A percentile compares a stretch with the other conserved stretches of the same genome.
These are phyloP conservation scores for Leptographium wingfieldii DNA, from an alignment of 2,329 filamentous ascomycete species.

Conservation along the genomic window DNA sequence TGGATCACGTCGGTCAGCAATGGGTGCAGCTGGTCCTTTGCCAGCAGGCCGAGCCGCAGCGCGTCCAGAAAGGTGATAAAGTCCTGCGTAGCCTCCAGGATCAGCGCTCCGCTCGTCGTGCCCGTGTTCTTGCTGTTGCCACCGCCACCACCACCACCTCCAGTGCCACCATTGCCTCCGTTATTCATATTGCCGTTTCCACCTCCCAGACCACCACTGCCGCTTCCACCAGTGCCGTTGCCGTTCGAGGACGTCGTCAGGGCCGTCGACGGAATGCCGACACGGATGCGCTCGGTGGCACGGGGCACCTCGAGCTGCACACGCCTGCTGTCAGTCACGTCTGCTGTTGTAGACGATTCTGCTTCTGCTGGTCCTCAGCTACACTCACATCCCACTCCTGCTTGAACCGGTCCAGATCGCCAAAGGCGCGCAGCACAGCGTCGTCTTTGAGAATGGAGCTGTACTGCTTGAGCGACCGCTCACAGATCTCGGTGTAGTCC, in stretches of 20 bases:
- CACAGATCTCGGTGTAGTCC: slow-evolving; percentile 95
- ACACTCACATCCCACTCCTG: slow-evolving; percentile 70
- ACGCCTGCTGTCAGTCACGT: background rate
- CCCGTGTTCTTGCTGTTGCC: slow-evolving; percentile 25
- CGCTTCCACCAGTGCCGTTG: slow-evolving; percentile 23
- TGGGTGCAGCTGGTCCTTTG: slow-evolving; percentile 94
- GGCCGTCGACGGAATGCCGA: slow-evolving; percentile 83
- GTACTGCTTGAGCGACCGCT: slow-evolving; percentile 88
- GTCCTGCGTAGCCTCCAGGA: slow-evolving; percentile 86
- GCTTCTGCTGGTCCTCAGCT: too few species aligned
- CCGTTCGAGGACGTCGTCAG: slow-evolving; percentile 29
- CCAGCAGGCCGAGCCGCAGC: slow-evolving; percentile 78
- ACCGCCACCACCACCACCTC: slow-evolving; percentile 46
- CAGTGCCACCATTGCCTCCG: slow-evolving; percentile 46
- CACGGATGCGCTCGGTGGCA: slow-evolving; percentile 81
- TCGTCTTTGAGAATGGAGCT: slow-evolving; percentile 88
- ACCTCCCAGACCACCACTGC: slow-evolving; percentile 34
- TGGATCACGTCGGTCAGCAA: slow-evolving; percentile 92
- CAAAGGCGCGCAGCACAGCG: slow-evolving; percentile 76
- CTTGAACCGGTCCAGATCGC: slow-evolving; percentile 83
- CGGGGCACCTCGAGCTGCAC: slow-evolving; percentile 80
- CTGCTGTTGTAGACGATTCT: too few species aligned
- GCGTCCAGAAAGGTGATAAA: slow-evolving; percentile 98
- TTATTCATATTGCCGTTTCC: slow-evolving; percentile 40
- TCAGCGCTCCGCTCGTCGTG: slow-evolving; percentile 49